Evolutionary conservation across 2,329 filamentous ascomycete genomes (phyloP).

Genomic region (Aspergillus sp.): DNA sequence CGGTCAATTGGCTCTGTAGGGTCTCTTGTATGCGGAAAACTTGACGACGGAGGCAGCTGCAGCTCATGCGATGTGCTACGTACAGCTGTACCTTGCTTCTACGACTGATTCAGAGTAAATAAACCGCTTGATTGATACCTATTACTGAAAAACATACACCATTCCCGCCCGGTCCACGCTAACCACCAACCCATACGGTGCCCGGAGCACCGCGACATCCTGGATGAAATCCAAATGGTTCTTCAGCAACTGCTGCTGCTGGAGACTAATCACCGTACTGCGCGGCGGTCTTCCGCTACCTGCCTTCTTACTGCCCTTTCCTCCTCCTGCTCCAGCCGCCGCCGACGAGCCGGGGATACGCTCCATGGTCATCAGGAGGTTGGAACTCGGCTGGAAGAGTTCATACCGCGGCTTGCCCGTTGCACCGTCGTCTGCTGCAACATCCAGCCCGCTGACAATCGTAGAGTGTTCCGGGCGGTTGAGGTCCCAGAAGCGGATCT

Average conservation of each 20-base stretch:
- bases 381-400: slow-evolving; percentile 51
- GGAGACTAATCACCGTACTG: slow-evolving; percentile 74
- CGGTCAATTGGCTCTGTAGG: too few species aligned
- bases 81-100: too few species aligned
- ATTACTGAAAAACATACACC: slow-evolving; percentile 67
- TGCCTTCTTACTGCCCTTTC: slow-evolving; percentile 26
- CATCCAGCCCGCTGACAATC: slow-evolving; percentile 68
- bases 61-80: too few species aligned
- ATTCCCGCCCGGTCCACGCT: slow-evolving; percentile 83
- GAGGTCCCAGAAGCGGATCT: slow-evolving; percentile 89
- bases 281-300: slow-evolving; percentile 48
- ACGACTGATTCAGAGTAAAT: too few species aligned
- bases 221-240: slow-evolving; percentile 81
- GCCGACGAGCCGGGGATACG: slow-evolving; percentile 38
- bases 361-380: slow-evolving; percentile 59
- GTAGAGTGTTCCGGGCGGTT: slow-evolving; percentile 65
- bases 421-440: slow-evolving; percentile 47
- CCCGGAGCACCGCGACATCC: slow-evolving; percentile 80
- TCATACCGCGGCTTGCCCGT: slow-evolving; percentile 59
- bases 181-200: slow-evolving; percentile 85
- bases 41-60: too few species aligned
- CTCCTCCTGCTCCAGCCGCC: slow-evolving; percentile 18
- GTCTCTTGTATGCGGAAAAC: too few species aligned
- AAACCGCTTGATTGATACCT: too few species aligned
- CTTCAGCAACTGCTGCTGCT: slow-evolving; percentile 77